A percentile compares a stretch with the other conserved stretches of the same genome.
phyloP scores from a whole-genome alignment of 2,329 filamentous ascomycete genomes.

The Tolypocladium paradoxum region DNA sequence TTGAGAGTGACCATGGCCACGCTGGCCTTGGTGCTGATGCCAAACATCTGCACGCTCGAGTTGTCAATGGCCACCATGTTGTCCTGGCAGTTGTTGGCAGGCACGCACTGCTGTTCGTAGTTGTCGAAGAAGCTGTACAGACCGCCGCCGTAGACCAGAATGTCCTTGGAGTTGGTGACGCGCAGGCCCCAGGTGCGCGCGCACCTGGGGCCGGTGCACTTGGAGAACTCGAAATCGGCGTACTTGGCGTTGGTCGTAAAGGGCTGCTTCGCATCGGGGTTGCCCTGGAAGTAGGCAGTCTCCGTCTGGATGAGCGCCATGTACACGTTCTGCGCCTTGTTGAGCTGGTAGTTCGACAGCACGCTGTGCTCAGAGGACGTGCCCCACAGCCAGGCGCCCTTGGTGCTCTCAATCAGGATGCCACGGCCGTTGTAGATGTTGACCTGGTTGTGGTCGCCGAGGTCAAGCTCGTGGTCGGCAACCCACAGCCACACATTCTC shows the following conservation, averaged over 20 bases:
- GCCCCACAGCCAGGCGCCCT: slow-evolving; percentile 72
- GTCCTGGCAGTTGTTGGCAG: slow-evolving; percentile 59
- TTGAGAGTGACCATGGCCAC: slow-evolving; percentile 62
- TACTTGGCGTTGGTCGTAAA: slow-evolving; percentile 49
- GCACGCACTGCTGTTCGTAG: slow-evolving; percentile 62
- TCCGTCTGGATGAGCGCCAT: slow-evolving; percentile 81
- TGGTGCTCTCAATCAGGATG: slow-evolving; percentile 62
- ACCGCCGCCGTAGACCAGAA: slow-evolving; percentile 62
- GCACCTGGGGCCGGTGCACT: slow-evolving; percentile 44
- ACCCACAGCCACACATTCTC: slow-evolving; percentile 92
- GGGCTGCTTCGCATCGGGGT: slow-evolving; percentile 60
- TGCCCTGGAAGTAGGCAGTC: slow-evolving; percentile 80
- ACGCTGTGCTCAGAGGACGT: slow-evolving; percentile 59
- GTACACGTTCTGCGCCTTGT: slow-evolving; percentile 67
- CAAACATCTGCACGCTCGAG: slow-evolving; percentile 55
- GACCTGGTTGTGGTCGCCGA: slow-evolving; percentile 62
- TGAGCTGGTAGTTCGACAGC: slow-evolving; percentile 77
- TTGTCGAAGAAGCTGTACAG: slow-evolving; percentile 80
- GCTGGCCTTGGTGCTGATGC: slow-evolving; percentile 63
- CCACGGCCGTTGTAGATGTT: slow-evolving; percentile 84
- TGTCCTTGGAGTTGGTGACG: slow-evolving; percentile 52
- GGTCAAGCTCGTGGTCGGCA: slow-evolving; percentile 81
- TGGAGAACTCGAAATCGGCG: slow-evolving; percentile 58
- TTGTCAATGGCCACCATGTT: slow-evolving; percentile 67
- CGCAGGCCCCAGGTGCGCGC: slow-evolving; percentile 71